A percentile compares a stretch with the other conserved stretches of the same genome.
Conservation (phyloP, 441 rosid genomes). For the Adansonia gregorii region DNA sequence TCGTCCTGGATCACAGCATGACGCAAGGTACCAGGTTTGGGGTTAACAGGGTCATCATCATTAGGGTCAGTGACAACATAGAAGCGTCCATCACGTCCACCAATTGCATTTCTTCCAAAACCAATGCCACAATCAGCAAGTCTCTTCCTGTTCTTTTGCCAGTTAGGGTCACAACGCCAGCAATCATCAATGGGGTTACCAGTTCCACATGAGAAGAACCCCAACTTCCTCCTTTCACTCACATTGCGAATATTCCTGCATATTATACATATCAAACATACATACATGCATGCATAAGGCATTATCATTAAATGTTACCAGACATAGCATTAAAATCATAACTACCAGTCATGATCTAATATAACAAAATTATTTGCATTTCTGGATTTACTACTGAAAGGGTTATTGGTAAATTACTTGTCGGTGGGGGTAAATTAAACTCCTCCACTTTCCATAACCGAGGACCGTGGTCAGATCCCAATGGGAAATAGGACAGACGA, state of each 20-base stretch:
- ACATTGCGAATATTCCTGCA: slow-evolving; percentile 72
- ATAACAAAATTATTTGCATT: too few relatives aligned
- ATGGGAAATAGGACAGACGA: neutral
- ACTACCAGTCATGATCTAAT: neutral
- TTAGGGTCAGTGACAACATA: slow-evolving; percentile 77
- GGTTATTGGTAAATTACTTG: slow-evolving; percentile 14
- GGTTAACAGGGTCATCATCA: slow-evolving; percentile 14
- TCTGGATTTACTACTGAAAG: neutral
- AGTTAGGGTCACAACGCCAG: slow-evolving; percentile 84
- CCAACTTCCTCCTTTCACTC: slow-evolving; percentile 76
- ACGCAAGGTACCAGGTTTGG: slow-evolving; percentile 14
- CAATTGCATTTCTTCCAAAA: slow-evolving; percentile 86
- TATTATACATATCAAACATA: neutral
- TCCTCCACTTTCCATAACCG: neutral
- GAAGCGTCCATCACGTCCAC: slow-evolving; percentile 89
- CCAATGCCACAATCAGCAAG: slow-evolving; percentile 92
- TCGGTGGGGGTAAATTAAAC: slow-evolving; percentile 28
- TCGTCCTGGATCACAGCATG: slow-evolving; percentile 59
- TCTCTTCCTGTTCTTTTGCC: slow-evolving; percentile 88
- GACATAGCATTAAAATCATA: neutral
- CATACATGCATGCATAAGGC: neutral
- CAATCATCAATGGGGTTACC: slow-evolving; percentile 93
- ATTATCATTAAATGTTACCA: neutral
- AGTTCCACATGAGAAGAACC: slow-evolving; percentile 83
- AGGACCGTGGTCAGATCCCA: slow-evolving; percentile 8